Conservation (phyloP, 306 rosid genomes). For the Amphicarpaea edgeworthii region DNA sequence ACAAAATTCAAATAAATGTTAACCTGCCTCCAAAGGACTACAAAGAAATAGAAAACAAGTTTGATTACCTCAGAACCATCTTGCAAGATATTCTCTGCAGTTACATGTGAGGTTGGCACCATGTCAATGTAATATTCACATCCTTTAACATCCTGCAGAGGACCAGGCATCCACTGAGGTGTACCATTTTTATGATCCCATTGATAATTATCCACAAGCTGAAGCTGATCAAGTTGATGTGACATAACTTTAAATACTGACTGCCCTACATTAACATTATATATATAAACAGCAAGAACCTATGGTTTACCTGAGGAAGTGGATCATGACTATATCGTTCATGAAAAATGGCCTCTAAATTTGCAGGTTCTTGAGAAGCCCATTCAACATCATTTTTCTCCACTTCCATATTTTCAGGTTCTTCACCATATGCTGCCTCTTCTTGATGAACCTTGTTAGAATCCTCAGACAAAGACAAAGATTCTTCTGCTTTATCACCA, state of each 20-base stretch:
- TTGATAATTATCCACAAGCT: conserved; percentile 45
- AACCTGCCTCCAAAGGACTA: conserved; percentile 3
- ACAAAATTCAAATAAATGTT: conserved; percentile 16
- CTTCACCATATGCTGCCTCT: conserved; percentile 37
- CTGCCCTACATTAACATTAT: neutral
- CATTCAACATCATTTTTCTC: conserved; percentile 41
- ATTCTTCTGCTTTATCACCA: conserved; percentile 39
- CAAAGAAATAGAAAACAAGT: conserved; percentile 26
- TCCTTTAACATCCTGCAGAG: conserved; percentile 47
- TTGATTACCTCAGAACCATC: conserved; percentile 57
- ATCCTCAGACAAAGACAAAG: conserved; percentile 44
- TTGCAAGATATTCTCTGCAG: conserved; percentile 44
- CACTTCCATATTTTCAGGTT: conserved; percentile 38
- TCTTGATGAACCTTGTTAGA: conserved; percentile 40
- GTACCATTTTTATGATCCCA: conserved; percentile 43
- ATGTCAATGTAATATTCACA: conserved; percentile 43
- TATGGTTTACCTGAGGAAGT: conserved; percentile 54
- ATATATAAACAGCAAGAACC: conserved; percentile 10
- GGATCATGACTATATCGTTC: conserved; percentile 48
- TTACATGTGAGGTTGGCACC: conserved; percentile 45
- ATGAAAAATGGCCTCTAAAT: conserved; percentile 37
- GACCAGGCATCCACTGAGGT: conserved; percentile 45
- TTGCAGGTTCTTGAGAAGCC: conserved; percentile 43
- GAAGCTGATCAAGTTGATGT: conserved; percentile 20
- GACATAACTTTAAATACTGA: conserved; percentile 19